Evolutionary conservation across 139 green algal genomes (phyloP).

Genomic region (Haematococcus lacustris): DNA sequence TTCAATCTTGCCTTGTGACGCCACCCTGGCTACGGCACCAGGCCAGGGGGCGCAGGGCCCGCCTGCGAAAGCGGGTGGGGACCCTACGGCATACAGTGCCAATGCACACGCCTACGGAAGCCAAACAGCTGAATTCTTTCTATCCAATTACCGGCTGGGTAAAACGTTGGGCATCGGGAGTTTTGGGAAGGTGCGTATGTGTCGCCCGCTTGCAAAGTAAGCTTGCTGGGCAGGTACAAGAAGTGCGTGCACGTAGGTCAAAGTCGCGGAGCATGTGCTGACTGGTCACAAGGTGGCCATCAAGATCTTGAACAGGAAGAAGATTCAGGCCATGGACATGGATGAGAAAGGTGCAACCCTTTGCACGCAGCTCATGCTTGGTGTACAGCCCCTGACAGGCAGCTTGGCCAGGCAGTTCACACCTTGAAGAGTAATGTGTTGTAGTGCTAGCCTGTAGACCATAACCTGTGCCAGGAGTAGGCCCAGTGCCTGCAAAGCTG

Average conservation of each 20-base stretch:
- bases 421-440: too few relatives aligned
- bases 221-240: too few relatives aligned
- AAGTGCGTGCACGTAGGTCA: conserved; percentile 64
- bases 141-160: conserved; percentile 92
- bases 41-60: conserved; percentile 95
- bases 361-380: too few relatives aligned
- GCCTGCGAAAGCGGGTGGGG: too few relatives aligned
- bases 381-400: too few relatives aligned
- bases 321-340: conserved; percentile 99
- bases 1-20: conserved; percentile 93
- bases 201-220: too few relatives aligned
- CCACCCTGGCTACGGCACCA: conserved; percentile 92
- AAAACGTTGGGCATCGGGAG: conserved; percentile 96
- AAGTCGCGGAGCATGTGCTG: conserved; percentile 94
- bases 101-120: too few relatives aligned
- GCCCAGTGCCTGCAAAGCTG: too few relatives aligned
- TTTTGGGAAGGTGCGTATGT: conserved; percentile 85
- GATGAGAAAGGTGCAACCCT: conserved; percentile 86
- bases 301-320: conserved; percentile 98
- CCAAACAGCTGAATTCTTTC: conserved; percentile 65
- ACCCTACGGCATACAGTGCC: too few relatives aligned
- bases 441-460: too few relatives aligned
- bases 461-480: too few relatives aligned
- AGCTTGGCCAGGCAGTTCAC: too few relatives aligned
- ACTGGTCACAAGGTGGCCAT: conserved; percentile 98